A percentile compares a stretch with the other conserved stretches of the same genome.
phyloP scores from a whole-genome alignment of 441 rosid species.

The Erysimum cheiri region DNA sequence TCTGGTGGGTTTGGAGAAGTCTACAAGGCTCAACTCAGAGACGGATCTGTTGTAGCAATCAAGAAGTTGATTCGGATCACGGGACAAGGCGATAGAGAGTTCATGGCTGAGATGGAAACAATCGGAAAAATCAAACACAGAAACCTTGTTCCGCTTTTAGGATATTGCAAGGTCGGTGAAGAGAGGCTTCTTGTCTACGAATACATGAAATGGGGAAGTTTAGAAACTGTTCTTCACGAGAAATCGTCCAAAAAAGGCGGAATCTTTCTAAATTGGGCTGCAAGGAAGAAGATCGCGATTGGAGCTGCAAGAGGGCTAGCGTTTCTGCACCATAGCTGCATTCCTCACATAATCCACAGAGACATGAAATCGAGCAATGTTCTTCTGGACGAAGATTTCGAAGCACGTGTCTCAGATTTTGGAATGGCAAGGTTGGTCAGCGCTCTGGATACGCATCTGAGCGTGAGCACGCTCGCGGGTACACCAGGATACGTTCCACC shows the following conservation, averaged over 20 bases:
- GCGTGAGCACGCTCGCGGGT: conserved; percentile 95
- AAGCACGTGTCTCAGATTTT: conserved; percentile 96
- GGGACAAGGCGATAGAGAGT: conserved; percentile 96
- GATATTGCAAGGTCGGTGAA: conserved; percentile 92
- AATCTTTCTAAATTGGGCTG: conserved; percentile 69
- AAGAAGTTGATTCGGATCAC: conserved; percentile 86
- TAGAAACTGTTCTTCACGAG: conserved; percentile 84
- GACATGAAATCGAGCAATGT: conserved; percentile 99
- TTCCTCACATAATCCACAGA: conserved; percentile 93
- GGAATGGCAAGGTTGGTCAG: conserved; percentile 95
- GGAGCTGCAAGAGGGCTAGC: conserved; percentile 96
- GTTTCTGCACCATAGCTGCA: conserved; percentile 93
- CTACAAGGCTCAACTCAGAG: conserved; percentile 80
- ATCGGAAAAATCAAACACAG: conserved; percentile 95
- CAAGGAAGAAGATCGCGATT: conserved; percentile 82
- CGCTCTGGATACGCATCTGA: conserved; percentile 89
- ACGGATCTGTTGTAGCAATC: conserved; percentile 83
- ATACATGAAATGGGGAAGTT: conserved; percentile 96
- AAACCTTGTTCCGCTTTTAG: conserved; percentile 85
- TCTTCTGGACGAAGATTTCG: conserved; percentile 81
- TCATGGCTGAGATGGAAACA: conserved; percentile 99
- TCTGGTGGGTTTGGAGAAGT: conserved; percentile 97
- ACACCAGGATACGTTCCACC: conserved; percentile 98
- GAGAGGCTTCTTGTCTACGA: conserved; percentile 96
- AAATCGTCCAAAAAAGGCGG: conserved; percentile 50